Evolutionary conservation across 257 asterid genomes (phyloP), one percentile per base, ranked within the genome.

Genomic region (Solanum ossicruentum): DNA sequence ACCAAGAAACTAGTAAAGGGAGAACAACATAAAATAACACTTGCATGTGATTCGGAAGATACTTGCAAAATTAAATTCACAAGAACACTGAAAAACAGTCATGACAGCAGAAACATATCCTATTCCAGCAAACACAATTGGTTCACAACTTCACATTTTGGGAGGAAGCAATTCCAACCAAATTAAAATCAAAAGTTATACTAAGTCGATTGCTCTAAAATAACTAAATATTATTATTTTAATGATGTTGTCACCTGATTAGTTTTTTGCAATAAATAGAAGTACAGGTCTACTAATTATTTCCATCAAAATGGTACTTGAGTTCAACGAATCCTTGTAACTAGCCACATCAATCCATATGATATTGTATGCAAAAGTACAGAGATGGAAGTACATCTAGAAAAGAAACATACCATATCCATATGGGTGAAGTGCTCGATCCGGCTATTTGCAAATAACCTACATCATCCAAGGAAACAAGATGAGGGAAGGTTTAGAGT

Each of bases 381-480:
- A 51, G n/a, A 83, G 72, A 47, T 83, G 63, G 65, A 83, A 83
- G 80, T n/a, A 49, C 54, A 79, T 75, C 54, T 52, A 36, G 81
- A 9, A 81, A 43, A 20, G 32, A 63, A 87, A 86, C 98, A 91
- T 88, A 94, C 98, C 97, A 93, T 83, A 90, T 93, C 97, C 96
- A 92, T 84, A 90, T 91, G 93, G 91, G 95, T 92, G 89, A 95
- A 93, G 84, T 91, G 89, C 89, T 91, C 94, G 43, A 95, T 89
- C 70, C 87, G 88, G 21, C 94, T 88, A 88, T 92, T 87, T 79
- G 95, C 91, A 84, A 95, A 90, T 86, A 95, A 87, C 93, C 96
- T 93, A 83, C 83, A 45, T 52, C 67, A 66, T n/a, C n/a, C 13
- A 83, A 83, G 81, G 79, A 83, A 83, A 57, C 81, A 83, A 69